Percentiles rank a stretch among this genome's conserved stretches.
Evolutionary conservation across 805 yeast genomes (phyloP).

Genomic region (Grigorovia humatica): DNA sequence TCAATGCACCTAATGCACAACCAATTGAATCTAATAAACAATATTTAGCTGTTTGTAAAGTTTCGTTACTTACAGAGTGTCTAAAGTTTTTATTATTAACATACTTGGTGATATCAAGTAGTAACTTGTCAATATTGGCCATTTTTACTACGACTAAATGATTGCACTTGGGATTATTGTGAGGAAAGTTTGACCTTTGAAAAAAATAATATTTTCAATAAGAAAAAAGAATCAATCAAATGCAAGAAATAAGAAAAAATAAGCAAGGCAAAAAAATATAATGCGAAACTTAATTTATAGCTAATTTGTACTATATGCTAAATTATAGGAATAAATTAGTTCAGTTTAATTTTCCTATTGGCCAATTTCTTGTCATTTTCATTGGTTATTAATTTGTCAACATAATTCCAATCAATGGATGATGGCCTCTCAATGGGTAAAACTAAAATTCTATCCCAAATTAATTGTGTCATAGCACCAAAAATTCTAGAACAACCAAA

Average conservation of each 20-base stretch:
- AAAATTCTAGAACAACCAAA: slow-evolving; percentile 77
- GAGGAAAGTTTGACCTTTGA: no score
- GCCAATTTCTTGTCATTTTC: background rate
- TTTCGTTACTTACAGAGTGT: slow-evolving; percentile 29
- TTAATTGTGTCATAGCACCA: slow-evolving; percentile 70
- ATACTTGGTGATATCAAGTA: slow-evolving; percentile 40
- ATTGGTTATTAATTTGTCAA: slow-evolving; percentile 6
- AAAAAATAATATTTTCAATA: no score
- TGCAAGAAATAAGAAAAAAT: no score
- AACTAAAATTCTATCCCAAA: slow-evolving; percentile 69
- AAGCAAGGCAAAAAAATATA: no score
- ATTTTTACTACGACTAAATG: background rate
- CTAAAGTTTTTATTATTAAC: slow-evolving; percentile 37
- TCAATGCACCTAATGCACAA: slow-evolving; percentile 49
- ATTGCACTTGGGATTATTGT: background rate
- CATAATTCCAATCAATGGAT: slow-evolving; percentile 22
- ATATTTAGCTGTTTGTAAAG: slow-evolving; percentile 43
- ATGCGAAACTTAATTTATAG: no score
- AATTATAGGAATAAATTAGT: no score
- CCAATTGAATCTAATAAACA: slow-evolving; percentile 51
- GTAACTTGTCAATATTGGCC: slow-evolving; percentile 34
- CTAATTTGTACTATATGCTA: no score
- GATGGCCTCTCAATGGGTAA: slow-evolving; percentile 78
- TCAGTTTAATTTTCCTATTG: no score
- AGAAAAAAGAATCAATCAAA: no score